phyloP scores from a whole-genome alignment of 345 rosid species.

The Psidium friedrichsthalianum region DNA sequence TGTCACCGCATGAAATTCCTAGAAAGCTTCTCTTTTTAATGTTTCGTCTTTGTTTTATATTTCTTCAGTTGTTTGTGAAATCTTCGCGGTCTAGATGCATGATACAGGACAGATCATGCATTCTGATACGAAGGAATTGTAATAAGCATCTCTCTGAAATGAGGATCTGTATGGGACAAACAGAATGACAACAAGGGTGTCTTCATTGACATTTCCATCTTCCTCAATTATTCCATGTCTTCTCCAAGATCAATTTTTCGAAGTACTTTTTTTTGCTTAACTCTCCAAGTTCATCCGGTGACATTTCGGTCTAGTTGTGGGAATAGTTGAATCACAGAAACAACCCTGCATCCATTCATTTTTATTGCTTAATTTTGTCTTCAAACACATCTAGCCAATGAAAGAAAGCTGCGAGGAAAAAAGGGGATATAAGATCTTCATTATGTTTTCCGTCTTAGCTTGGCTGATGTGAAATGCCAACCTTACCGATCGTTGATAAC shows the following conservation, averaged over 20 bases:
- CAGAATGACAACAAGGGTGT: not conserved
- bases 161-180: not conserved
- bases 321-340: not conserved
- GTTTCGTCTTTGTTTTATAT: not conserved
- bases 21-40: not conserved
- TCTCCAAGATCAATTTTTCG: not conserved
- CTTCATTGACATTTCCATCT: not conserved
- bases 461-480: not conserved
- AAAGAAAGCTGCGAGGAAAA: not conserved
- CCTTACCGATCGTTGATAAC: not conserved
- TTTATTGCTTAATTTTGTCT: not conserved
- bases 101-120: not conserved
- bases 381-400: not conserved
- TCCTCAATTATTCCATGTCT: not conserved
- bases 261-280: not conserved
- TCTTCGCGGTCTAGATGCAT: not conserved
- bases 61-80: not conserved
- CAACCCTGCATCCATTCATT: not conserved
- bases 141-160: not conserved
- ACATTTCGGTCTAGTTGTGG: not conserved
- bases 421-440: not conserved
- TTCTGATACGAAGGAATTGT: not conserved
- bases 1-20: not conserved
- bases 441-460: not conserved
- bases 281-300: not conserved